Evolutionary conservation across 2,329 filamentous ascomycete genomes (phyloP).

Genomic region (Blumeria hordei): DNA sequence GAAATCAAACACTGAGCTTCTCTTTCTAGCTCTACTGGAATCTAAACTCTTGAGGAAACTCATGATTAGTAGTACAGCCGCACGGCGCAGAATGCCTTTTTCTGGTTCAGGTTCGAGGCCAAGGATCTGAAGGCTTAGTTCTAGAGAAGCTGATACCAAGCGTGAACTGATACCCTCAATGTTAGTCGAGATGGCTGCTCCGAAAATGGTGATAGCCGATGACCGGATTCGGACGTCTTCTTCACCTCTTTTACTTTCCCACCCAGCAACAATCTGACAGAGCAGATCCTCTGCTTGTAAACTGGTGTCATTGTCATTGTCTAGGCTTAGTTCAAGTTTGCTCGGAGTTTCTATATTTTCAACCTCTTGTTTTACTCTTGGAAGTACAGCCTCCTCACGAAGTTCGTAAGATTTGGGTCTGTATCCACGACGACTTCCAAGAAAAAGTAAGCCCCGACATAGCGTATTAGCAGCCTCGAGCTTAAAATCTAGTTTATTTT

Average conservation of each 20-base stretch:
- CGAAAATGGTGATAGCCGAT: conserved; percentile 43
- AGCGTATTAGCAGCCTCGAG: conserved; percentile 27
- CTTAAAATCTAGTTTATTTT: conserved; percentile 28
- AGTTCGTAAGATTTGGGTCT: conserved; percentile 32
- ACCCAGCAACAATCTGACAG: conserved; percentile 36
- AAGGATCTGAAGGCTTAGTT: conserved; percentile 37
- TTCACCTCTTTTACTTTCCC: conserved; percentile 38
- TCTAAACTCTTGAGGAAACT: conserved; percentile 36
- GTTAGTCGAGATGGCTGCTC: conserved; percentile 33
- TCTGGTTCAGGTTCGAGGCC: conserved; percentile 34
- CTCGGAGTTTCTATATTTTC: conserved; percentile 30
- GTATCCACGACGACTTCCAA: conserved; percentile 37
- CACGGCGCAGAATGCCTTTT: conserved; percentile 39
- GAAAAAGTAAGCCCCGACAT: conserved; percentile 32
- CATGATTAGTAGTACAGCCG: conserved; percentile 38
- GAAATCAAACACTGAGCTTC: conserved; percentile 27
- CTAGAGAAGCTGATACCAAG: conserved; percentile 30
- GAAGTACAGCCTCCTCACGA: conserved; percentile 26
- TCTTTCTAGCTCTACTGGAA: conserved; percentile 22
- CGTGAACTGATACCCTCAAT: conserved; percentile 28
- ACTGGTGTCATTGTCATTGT: conserved; percentile 15
- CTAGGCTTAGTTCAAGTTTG: conserved; percentile 24
- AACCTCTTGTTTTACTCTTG: conserved; percentile 21
- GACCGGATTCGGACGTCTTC: conserved; percentile 48
- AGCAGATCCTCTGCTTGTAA: conserved; percentile 17